A percentile compares a stretch with the other conserved stretches of the same genome.
Conservation (phyloP, 768 basidiomycete species). For the Nevesoporus exiguus region DNA sequence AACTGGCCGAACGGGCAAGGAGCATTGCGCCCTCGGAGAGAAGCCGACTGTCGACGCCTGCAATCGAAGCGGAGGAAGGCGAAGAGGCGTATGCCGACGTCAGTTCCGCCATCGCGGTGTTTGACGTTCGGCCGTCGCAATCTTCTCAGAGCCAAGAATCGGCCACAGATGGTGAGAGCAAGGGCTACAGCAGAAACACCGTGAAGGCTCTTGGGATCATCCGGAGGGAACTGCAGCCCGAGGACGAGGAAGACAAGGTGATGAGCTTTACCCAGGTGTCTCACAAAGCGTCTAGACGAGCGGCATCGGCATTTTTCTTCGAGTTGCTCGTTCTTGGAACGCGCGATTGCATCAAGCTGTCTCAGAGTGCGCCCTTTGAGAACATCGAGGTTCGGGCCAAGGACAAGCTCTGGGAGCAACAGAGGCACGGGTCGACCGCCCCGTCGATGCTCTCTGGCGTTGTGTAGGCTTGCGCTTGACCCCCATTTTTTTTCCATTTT, state of each 20-base stretch:
- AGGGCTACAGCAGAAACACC: conserved; percentile 87
- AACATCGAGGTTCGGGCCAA: conserved; percentile 85
- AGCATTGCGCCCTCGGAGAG: conserved; percentile 54
- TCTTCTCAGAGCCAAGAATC: conserved; percentile 51
- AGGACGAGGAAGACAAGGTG: conserved; percentile 51
- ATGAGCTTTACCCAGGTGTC: conserved; percentile 79
- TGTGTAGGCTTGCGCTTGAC: conserved; percentile 19
- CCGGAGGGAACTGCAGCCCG: conserved; percentile 64
- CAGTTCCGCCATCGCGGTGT: conserved; percentile 75
- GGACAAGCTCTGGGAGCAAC: conserved; percentile 80
- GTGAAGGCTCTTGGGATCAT: conserved; percentile 77
- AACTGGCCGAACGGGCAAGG: conserved; percentile 38
- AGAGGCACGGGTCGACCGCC: conserved; percentile 41
- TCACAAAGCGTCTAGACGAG: conserved; percentile 84
- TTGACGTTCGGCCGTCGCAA: conserved; percentile 60
- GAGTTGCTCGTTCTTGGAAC: conserved; percentile 93
- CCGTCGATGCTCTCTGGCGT: conserved; percentile 47
- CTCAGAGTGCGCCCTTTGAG: conserved; percentile 71
- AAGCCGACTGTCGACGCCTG: conserved; percentile 67
- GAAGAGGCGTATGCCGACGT: conserved; percentile 68
- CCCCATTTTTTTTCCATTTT: neutral
- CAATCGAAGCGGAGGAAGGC: conserved; percentile 56
- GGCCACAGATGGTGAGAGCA: conserved; percentile 49
- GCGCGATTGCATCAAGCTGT: conserved; percentile 81
- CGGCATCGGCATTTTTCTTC: conserved; percentile 96